A percentile compares a stretch with the other conserved stretches of the same genome.
These are phyloP conservation scores for Alisma plantagoaquatica DNA, from an alignment of 106 monocot species.

Conservation along the genomic window DNA sequence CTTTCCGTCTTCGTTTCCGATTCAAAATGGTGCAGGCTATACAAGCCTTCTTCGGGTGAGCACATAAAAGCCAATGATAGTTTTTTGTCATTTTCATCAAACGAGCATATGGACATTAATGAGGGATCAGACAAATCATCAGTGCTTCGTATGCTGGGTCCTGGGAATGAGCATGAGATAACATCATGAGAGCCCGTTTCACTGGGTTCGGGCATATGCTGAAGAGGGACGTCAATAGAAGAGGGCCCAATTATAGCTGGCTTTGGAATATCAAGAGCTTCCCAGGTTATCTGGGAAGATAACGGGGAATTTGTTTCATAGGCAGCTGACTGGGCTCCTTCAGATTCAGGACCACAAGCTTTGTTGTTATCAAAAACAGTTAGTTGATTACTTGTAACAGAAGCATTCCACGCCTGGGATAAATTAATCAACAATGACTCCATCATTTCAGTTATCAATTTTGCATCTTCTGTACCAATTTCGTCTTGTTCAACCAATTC, in stretches of 20 bases:
- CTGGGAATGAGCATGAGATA: neutral
- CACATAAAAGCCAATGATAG: neutral
- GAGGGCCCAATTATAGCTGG: neutral
- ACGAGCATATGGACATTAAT: neutral
- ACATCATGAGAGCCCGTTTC: no score
- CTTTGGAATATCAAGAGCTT: neutral
- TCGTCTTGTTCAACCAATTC: slow-evolving; percentile 5
- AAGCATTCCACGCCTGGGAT: slow-evolving; percentile 7
- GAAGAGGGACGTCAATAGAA: neutral
- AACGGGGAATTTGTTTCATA: slow-evolving; percentile 1
- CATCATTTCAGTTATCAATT: slow-evolving; percentile 3
- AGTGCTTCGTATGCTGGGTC: slow-evolving; percentile 1
- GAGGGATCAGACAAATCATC: slow-evolving; percentile 1
- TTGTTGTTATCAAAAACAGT: no score
- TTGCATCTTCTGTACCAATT: slow-evolving; percentile 1
- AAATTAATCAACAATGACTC: slow-evolving; percentile 4
- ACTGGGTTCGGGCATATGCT: no score
- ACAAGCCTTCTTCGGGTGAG: neutral
- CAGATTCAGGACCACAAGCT: neutral
- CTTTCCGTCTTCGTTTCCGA: neutral
- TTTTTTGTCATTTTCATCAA: slow-evolving; percentile 4
- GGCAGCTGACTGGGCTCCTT: neutral
- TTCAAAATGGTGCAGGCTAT: neutral
- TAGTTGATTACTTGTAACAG: no score
- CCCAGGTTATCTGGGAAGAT: slow-evolving; percentile 2